Evolutionary conservation across 164 flowering plant species (phyloP).

Genomic region (Berberis vulgaris): DNA sequence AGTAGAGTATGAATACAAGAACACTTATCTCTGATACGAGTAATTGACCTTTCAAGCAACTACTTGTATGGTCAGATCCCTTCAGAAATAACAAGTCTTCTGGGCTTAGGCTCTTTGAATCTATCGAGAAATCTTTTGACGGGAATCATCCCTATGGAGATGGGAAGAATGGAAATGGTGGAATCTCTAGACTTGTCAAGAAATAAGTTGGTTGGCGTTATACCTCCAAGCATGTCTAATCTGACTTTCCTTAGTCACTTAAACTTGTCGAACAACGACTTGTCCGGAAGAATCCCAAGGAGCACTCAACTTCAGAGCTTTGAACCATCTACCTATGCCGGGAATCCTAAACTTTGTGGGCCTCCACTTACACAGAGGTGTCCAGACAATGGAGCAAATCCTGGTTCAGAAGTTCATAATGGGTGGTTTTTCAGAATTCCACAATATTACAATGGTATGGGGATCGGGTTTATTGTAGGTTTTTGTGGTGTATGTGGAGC

Average conservation of each 20-base stretch:
- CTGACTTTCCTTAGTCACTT: neutral
- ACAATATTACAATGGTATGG: neutral
- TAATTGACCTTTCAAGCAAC: neutral
- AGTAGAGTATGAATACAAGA: neutral
- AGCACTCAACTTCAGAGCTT: neutral
- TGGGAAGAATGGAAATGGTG: neutral
- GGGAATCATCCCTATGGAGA: neutral
- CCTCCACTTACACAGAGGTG: neutral
- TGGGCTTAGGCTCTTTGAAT: neutral
- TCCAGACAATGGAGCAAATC: neutral
- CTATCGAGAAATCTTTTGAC: neutral
- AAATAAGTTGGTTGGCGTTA: neutral
- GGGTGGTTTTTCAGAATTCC: too few species aligned
- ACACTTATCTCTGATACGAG: neutral
- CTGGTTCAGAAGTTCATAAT: neutral
- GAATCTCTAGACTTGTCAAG: conserved; percentile 2
- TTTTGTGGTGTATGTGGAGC: neutral
- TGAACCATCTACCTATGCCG: neutral
- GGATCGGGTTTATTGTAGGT: neutral
- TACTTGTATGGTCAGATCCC: neutral
- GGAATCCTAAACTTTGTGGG: neutral
- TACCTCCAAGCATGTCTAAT: neutral
- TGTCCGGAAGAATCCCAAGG: neutral
- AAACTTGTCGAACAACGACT: neutral
- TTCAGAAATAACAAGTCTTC: neutral